phyloP scores from a whole-genome alignment of 768 basidiomycete species.

The Mycena alexandri region DNA sequence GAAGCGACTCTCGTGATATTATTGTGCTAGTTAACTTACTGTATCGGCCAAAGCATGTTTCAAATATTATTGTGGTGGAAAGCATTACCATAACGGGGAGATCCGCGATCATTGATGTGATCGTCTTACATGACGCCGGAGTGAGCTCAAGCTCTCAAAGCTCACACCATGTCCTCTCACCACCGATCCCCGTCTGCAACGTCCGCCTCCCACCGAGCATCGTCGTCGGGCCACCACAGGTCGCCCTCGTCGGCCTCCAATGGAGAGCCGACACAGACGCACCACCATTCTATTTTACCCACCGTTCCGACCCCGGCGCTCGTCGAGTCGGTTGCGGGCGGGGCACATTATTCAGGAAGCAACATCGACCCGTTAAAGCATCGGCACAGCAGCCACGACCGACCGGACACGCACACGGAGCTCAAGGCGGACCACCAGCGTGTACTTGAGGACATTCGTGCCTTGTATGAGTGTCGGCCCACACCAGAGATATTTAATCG shows the following conservation, averaged over 20 bases:
- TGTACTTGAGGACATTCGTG: constrained; percentile 69
- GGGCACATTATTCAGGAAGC: constrained; percentile 72
- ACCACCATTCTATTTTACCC: constrained; percentile 59
- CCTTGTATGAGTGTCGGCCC: constrained; percentile 69
- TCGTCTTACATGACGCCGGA: too few relatives aligned
- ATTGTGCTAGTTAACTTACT: constrained; percentile 53
- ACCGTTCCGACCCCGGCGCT: constrained; percentile 63
- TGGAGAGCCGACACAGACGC: constrained; percentile 56
- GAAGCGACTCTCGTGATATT: constrained; percentile 66
- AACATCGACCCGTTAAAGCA: constrained; percentile 55
- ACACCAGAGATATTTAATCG: constrained; percentile 65
- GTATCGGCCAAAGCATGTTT: constrained; percentile 10
- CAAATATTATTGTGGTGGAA: neutral
- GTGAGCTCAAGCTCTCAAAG: too few relatives aligned
- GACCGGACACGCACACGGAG: constrained; percentile 49
- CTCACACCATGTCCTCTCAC: neutral
- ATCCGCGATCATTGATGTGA: too few relatives aligned
- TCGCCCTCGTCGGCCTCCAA: constrained; percentile 47
- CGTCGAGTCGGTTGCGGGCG: constrained; percentile 70
- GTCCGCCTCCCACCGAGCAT: too few relatives aligned
- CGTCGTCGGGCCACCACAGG: constrained; percentile 31
- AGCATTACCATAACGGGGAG: too few relatives aligned
- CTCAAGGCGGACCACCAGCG: constrained; percentile 58
- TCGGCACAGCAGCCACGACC: constrained; percentile 53
- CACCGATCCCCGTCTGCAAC: neutral